Evolutionary conservation across 1,284 basidiomycete genomes (phyloP).

Genomic region (Naganishia cerealis): DNA sequence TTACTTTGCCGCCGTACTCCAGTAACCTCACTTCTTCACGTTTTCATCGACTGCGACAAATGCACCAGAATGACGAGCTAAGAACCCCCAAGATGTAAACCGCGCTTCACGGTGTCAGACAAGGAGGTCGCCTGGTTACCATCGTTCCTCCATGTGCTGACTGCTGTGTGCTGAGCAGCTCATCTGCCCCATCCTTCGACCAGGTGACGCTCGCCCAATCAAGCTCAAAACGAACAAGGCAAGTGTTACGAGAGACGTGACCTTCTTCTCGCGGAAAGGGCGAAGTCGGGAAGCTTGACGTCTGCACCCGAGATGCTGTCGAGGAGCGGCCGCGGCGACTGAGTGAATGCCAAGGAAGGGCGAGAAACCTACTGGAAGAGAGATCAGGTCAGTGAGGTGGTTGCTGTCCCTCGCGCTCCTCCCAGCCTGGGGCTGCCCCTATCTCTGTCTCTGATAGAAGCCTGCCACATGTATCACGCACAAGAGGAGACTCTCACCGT

Average conservation of each 20-base stretch:
- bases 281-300: neutral
- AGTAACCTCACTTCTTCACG: constrained; percentile 5
- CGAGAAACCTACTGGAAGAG: neutral
- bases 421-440: no score
- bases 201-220: neutral
- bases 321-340: neutral
- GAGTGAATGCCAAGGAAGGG: neutral
- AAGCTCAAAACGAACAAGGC: neutral
- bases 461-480: no score
- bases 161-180: no score
- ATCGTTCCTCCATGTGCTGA: no score
- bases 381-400: no score
- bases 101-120: neutral
- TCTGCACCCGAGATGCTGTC: neutral
- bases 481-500: no score
- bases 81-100: neutral
- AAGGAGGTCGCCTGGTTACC: neutral
- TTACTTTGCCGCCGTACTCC: constrained; percentile 22
- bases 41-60: neutral
- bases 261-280: neutral
- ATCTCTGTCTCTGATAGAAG: no score
- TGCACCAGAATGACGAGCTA: no score
- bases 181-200: no score
- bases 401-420: no score
- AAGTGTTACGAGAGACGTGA: neutral